Conservation (phyloP, 495 filamentous ascomycete species). For the Podospora didyma region DNA sequence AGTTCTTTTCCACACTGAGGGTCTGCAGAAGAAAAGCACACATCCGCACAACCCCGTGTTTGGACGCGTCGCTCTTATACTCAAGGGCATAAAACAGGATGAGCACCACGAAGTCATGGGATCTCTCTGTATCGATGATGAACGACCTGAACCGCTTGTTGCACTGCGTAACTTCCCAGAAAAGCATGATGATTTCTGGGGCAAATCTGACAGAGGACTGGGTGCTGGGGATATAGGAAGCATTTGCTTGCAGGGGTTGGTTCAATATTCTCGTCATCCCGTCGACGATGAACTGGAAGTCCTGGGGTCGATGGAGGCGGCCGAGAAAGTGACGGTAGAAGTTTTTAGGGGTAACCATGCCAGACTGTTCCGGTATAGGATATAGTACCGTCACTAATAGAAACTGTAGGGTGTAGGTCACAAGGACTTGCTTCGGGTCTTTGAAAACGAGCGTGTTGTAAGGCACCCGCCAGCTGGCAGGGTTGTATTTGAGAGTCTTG, state of each 20-base stretch:
- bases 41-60: constrained; percentile 91
- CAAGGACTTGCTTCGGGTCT: constrained; percentile 85
- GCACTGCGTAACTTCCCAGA: constrained; percentile 96
- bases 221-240: constrained; percentile 84
- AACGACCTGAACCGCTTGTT: constrained; percentile 97
- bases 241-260: constrained; percentile 83
- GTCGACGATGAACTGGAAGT: constrained; percentile 96
- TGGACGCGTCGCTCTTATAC: constrained; percentile 77
- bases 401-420: constrained; percentile 88
- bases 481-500: constrained; percentile 94
- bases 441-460: constrained; percentile 93
- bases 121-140: constrained; percentile 91
- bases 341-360: constrained; percentile 65
- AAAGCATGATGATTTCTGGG: constrained; percentile 94
- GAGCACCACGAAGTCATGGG: constrained; percentile 88
- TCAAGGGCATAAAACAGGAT: constrained; percentile 91
- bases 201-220: constrained; percentile 81
- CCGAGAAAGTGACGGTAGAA: constrained; percentile 90
- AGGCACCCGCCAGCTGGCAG: constrained; percentile 88
- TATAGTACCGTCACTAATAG: constrained; percentile 87
- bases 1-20: constrained; percentile 86
- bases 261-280: constrained; percentile 93
- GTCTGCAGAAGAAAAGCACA: constrained; percentile 96
- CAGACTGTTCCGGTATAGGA: constrained; percentile 77
- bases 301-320: constrained; percentile 84